A percentile compares a stretch with the other conserved stretches of the same genome.
phyloP scores from a whole-genome alignment of 1,139 yeast genomes.

The Hansenula lynferdii region DNA sequence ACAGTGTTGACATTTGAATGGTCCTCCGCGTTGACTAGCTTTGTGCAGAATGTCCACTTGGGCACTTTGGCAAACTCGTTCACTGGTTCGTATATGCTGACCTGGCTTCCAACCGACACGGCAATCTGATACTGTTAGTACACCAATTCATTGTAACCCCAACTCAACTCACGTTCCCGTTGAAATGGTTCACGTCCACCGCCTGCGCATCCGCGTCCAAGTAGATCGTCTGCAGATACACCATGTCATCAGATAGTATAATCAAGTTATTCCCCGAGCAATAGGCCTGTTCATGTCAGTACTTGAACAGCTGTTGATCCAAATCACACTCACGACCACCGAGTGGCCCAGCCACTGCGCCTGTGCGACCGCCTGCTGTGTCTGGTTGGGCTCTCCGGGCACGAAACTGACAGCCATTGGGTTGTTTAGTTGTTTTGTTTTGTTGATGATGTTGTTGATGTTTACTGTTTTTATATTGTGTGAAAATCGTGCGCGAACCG shows the following conservation, averaged over 20 bases:
- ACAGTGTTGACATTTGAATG: constrained; percentile 42
- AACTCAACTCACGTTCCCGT: constrained; percentile 40
- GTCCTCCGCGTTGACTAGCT: constrained; percentile 29
- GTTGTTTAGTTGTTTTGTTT: too few species aligned
- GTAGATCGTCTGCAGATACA: constrained; percentile 71
- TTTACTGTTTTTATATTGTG: not conserved
- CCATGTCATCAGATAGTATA: constrained; percentile 45
- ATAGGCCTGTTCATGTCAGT: too few species aligned
- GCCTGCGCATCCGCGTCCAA: constrained; percentile 62
- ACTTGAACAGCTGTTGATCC: too few species aligned
- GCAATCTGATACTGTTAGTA: constrained; percentile 26
- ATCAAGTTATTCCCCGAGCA: constrained; percentile 88
- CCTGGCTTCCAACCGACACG: constrained; percentile 30
- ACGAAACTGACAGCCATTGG: constrained; percentile 62
- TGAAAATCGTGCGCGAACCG: not conserved
- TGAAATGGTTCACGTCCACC: constrained; percentile 53
- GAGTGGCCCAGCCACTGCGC: constrained; percentile 65
- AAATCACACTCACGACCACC: constrained; percentile 41
- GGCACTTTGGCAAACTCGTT: constrained; percentile 32
- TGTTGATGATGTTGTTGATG: not conserved
- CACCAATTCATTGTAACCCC: too few species aligned
- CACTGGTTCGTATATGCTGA: constrained; percentile 33
- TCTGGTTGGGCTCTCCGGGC: constrained; percentile 79
- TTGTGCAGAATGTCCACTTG: constrained; percentile 44
- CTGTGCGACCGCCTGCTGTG: constrained; percentile 53